phyloP scores from a whole-genome alignment of 1,139 yeast genomes.

The Blastobotrys serpentis region DNA sequence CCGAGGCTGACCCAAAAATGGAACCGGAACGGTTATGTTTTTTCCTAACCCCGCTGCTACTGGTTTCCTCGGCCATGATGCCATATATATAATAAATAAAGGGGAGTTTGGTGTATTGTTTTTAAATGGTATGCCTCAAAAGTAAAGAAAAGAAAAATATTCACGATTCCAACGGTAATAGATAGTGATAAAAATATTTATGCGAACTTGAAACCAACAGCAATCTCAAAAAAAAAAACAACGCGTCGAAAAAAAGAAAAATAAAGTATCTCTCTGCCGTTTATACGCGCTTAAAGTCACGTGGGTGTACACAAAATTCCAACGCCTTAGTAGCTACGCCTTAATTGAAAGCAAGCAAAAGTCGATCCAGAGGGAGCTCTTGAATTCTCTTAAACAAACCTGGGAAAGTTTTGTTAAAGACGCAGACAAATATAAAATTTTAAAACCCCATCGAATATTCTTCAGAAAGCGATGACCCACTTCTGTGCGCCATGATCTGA shows the following conservation, averaged over 20 bases:
- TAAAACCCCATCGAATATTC: too few species aligned
- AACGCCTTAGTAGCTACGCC: too few species aligned
- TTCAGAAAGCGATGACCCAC: too few species aligned
- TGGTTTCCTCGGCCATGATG: constrained; percentile 1
- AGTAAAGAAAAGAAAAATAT: neutral
- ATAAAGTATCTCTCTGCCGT: neutral
- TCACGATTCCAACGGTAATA: constrained; percentile 1
- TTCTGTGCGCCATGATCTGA: neutral
- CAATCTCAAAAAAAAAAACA: neutral
- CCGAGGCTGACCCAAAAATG: constrained; percentile 17
- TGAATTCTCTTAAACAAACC: too few species aligned
- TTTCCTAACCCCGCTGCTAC: constrained; percentile 11
- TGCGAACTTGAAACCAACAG: constrained; percentile 2
- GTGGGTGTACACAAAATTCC: constrained; percentile 1
- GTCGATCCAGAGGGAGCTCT: too few species aligned
- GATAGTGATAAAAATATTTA: constrained; percentile 6
- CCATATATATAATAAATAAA: constrained; percentile 2
- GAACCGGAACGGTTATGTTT: constrained; percentile 17
- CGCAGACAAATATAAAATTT: too few species aligned
- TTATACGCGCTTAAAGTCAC: neutral
- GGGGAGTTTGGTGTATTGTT: too few species aligned
- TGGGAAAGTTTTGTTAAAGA: neutral
- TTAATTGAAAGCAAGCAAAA: too few species aligned
- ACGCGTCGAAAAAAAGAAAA: constrained; percentile 7
- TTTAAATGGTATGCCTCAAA: too few species aligned